Evolutionary conservation across 2,329 filamentous ascomycete genomes (phyloP).

Genomic region (Talaromyces sp.): DNA sequence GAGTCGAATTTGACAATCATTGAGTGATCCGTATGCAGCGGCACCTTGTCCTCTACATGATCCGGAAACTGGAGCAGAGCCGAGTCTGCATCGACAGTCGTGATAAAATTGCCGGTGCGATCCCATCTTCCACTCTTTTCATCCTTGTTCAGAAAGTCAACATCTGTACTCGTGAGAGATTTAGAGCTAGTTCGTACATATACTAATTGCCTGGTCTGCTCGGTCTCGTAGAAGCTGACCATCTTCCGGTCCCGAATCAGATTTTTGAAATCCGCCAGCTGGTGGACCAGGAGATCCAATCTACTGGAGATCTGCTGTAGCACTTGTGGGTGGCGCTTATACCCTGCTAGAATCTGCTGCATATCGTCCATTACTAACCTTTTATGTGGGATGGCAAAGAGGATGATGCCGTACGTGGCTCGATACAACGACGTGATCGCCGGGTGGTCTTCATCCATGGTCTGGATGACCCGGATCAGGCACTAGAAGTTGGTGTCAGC

Average conservation of each 20-base stretch:
- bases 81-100: not conserved
- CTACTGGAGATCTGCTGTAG: constrained; percentile 1
- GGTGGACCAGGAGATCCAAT: constrained; percentile 17
- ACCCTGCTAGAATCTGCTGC: constrained; percentile 13
- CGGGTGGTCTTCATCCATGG: constrained; percentile 13
- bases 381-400: constrained; percentile 20
- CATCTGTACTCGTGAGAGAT: too few relatives aligned
- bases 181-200: constrained; percentile 18
- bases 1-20: constrained; percentile 12
- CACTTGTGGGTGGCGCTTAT: too few relatives aligned
- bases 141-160: not conserved
- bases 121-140: not conserved
- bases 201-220: constrained; percentile 18
- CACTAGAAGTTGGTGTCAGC: constrained; percentile 12
- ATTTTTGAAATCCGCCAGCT: constrained; percentile 24
- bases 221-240: constrained; percentile 26
- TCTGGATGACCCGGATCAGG: constrained; percentile 15
- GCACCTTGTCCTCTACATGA: constrained; percentile 12
- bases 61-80: constrained; percentile 12
- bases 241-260: constrained; percentile 24
- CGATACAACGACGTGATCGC: constrained; percentile 8
- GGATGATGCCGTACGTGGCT: constrained; percentile 16
- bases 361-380: too few relatives aligned
- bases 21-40: constrained; percentile 11
- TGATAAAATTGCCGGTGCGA: not conserved